These are phyloP conservation scores for Fusarium agapanthi DNA, from an alignment of 2,329 filamentous ascomycete species.

Conservation along the genomic window DNA sequence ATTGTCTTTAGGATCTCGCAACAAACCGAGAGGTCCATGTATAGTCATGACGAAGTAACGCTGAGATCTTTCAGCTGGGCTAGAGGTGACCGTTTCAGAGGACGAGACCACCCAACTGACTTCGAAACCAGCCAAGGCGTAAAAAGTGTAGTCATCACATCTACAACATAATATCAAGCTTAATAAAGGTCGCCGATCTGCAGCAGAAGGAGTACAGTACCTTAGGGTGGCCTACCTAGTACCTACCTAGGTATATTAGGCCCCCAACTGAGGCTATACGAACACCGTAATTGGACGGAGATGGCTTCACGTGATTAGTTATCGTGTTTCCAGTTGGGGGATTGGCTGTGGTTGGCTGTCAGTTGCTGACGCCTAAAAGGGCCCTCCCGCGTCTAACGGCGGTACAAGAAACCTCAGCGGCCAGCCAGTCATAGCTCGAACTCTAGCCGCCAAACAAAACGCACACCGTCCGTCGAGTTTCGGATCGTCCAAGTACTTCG, in stretches of 20 bases:
- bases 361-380: slow-evolving; percentile 20
- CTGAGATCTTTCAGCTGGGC: slow-evolving; percentile 22
- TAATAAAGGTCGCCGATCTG: slow-evolving; percentile 24
- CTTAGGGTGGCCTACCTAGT: not conserved
- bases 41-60: slow-evolving; percentile 5
- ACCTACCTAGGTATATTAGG: not conserved
- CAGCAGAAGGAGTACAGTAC: not conserved
- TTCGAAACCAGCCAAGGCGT: slow-evolving; percentile 27
- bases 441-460: slow-evolving; percentile 39
- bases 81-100: slow-evolving; percentile 5
- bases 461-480: slow-evolving; percentile 19
- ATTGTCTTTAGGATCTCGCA: slow-evolving; percentile 19
- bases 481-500: slow-evolving; percentile 8
- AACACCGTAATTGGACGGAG: slow-evolving; percentile 17
- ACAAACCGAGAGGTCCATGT: slow-evolving; percentile 20
- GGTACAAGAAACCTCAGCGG: slow-evolving; percentile 26
- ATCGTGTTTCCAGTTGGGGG: slow-evolving; percentile 10
- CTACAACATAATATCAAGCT: not conserved
- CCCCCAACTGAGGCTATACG: slow-evolving; percentile 26
- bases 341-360: slow-evolving; percentile 33
- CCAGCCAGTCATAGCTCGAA: slow-evolving; percentile 37
- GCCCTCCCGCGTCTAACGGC: slow-evolving; percentile 30
- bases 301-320: slow-evolving; percentile 13
- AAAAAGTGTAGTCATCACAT: slow-evolving; percentile 9
- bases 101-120: not conserved